Percentiles rank a stretch among this genome's conserved stretches.
Conservation (phyloP, 257 asterid species). For the Scutellaria minor region DNA sequence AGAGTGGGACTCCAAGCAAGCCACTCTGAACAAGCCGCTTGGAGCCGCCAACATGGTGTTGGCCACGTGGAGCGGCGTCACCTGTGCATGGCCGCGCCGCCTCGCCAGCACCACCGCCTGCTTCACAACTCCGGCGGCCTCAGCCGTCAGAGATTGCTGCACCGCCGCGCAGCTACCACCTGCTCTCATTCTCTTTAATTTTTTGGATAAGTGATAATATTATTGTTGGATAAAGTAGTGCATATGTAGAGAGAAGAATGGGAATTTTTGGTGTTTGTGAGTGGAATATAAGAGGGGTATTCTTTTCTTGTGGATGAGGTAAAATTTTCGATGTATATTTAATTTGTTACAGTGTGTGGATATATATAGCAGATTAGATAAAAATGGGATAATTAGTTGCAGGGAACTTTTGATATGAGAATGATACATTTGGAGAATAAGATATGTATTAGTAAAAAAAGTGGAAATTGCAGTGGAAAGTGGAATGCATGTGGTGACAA, state of each 20-base stretch:
- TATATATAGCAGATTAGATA: not conserved
- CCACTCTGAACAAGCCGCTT: conserved; percentile 55
- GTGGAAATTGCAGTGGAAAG: conserved; percentile 58
- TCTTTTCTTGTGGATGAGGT: conserved; percentile 71
- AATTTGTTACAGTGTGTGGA: no score
- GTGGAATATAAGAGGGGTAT: conserved; percentile 40
- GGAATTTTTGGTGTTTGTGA: conserved; percentile 11
- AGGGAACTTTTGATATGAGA: not conserved
- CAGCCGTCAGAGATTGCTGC: conserved; percentile 62
- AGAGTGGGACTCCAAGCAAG: conserved; percentile 73
- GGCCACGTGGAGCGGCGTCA: conserved; percentile 83
- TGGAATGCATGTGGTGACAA: conserved; percentile 83
- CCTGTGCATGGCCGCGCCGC: conserved; percentile 87
- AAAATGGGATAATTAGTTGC: not conserved
- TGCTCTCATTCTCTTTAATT: conserved; percentile 55
- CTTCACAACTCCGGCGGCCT: conserved; percentile 61
- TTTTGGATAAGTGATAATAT: not conserved
- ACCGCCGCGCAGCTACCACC: conserved; percentile 52
- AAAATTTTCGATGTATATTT: conserved; percentile 13
- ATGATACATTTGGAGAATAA: not conserved
- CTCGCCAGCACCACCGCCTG: conserved; percentile 68
- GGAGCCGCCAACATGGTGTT: conserved; percentile 68
- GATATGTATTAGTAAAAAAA: conserved; percentile 41
- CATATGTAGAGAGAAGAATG: not conserved
- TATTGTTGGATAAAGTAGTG: not conserved